phyloP scores from a whole-genome alignment of 106 monocot genomes.

The Phalaenopsis equestris region DNA sequence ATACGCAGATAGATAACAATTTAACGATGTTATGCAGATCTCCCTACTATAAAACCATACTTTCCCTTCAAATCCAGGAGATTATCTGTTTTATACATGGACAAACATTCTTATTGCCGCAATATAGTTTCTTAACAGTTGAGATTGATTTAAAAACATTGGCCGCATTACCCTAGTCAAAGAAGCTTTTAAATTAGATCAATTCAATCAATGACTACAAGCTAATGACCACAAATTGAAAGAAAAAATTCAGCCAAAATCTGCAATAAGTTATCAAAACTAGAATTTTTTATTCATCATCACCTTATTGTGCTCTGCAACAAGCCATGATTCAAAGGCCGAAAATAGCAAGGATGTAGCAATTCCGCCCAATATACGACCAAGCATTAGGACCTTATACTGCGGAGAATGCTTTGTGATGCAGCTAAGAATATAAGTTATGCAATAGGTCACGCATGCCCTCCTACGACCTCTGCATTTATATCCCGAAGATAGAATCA shows the following conservation, averaged over 20 bases:
- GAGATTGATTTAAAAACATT: neutral
- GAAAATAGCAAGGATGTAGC: slow-evolving; percentile 93
- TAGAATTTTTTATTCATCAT: slow-evolving; percentile 8
- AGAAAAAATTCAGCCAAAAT: neutral
- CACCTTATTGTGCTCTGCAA: slow-evolving; percentile 96
- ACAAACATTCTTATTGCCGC: too few species aligned
- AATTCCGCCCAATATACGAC: slow-evolving; percentile 86
- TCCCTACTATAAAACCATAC: too few species aligned
- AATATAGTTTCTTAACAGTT: neutral
- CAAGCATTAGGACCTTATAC: slow-evolving; percentile 86
- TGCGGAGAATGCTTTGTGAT: slow-evolving; percentile 91
- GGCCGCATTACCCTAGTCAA: neutral
- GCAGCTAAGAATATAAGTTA: slow-evolving; percentile 92
- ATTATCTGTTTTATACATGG: too few species aligned
- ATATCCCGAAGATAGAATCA: neutral
- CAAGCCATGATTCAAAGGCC: slow-evolving; percentile 98
- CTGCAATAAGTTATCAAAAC: neutral
- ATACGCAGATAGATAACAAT: too few species aligned
- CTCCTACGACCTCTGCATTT: slow-evolving; percentile 80
- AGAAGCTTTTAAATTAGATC: neutral
- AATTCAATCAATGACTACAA: neutral
- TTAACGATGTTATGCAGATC: too few species aligned
- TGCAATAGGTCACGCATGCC: slow-evolving; percentile 95
- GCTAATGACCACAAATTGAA: neutral
- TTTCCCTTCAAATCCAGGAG: too few species aligned